Base-by-base conservation (phyloP, 2,329 filamentous ascomycete genomes). In the Penicillium sclerotigenum region DNA sequence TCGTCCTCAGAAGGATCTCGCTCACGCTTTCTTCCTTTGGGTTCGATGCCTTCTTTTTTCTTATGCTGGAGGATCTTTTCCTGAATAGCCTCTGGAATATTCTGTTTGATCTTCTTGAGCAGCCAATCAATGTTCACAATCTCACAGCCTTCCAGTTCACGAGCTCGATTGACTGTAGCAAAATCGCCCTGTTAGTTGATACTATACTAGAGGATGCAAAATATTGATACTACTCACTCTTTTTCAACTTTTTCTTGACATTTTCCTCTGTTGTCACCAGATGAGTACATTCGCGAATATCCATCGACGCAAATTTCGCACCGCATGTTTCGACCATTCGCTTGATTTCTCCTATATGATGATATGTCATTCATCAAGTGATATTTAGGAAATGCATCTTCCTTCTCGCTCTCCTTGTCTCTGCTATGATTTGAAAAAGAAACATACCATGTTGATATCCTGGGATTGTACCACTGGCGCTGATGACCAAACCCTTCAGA, bases 51-150 rank as follows among this genome's bases (percentile, higher is more conserved):
- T 10, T 18, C 9, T 5, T 42, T 22, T 13, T 20, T 14, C 11
- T 47, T 26, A 4, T 1, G 34, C 8, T 47, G n/a, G 9, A 52
- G 11, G 10, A 34, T 31, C 1, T 52, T 22, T 11, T 46, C 20
- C n/a, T 41, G 18, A 4, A 38, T 14, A 10, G 6, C n/a, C 18
- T 28, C 20, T 9, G 47, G 53, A 3, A 13, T 6, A 9, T 52
- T n/a, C 3, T 45, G 36, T 5, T 36, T 24, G 3, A 54, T 26
- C 18, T 40, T 56, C 14, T 40, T 13, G 24, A 56, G 16, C n/a
- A 88, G 73, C 87, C 87, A 90, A 16, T 81, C 72, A 0, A 85
- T 68, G 14, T 68, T 75, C 43, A 89, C 78, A 47, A 89, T 77
- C 5, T 76, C 76, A 10, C 87, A 68, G 22, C 68, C 72, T 40